Percentiles rank a stretch among this genome's conserved stretches.
These are phyloP conservation scores for Hyphodiscus sp. DNA, from an alignment of 2,329 filamentous ascomycete genomes.

Conservation along the genomic window DNA sequence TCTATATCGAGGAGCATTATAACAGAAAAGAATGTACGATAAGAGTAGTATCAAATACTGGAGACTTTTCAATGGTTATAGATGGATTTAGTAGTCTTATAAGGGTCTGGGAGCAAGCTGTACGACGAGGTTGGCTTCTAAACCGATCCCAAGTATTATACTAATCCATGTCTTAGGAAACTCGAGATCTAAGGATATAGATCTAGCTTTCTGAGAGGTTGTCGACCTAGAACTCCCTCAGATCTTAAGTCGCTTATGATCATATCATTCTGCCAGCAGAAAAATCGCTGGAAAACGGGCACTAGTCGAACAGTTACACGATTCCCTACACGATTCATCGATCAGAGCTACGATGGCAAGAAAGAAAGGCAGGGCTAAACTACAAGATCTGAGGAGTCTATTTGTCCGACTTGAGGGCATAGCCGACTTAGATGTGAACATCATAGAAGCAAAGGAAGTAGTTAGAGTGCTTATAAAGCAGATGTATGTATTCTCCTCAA, in stretches of 20 bases:
- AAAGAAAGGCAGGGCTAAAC: too few relatives aligned
- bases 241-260: slow-evolving; percentile 22
- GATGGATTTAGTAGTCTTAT: slow-evolving; percentile 14
- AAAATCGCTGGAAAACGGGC: slow-evolving; percentile 11
- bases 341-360: too few relatives aligned
- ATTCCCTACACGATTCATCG: too few relatives aligned
- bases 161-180: slow-evolving; percentile 5
- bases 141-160: neutral
- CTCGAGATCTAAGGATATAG: slow-evolving; percentile 13
- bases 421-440: too few relatives aligned
- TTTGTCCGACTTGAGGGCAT: too few relatives aligned
- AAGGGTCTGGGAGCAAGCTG: slow-evolving; percentile 15
- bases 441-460: too few relatives aligned
- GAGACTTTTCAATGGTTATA: slow-evolving; percentile 10
- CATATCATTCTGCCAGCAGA: slow-evolving; percentile 10
- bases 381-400: too few relatives aligned
- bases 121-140: slow-evolving; percentile 14
- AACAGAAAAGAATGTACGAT: slow-evolving; percentile 14
- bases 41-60: slow-evolving; percentile 20
- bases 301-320: too few relatives aligned
- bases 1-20: slow-evolving; percentile 21
- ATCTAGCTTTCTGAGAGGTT: slow-evolving; percentile 13
- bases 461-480: too few relatives aligned
- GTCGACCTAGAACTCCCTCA: slow-evolving; percentile 16
- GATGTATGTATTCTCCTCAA: too few relatives aligned